Conservation (phyloP, 352 stramenopile genomes). For the Blastocystis sp. region DNA sequence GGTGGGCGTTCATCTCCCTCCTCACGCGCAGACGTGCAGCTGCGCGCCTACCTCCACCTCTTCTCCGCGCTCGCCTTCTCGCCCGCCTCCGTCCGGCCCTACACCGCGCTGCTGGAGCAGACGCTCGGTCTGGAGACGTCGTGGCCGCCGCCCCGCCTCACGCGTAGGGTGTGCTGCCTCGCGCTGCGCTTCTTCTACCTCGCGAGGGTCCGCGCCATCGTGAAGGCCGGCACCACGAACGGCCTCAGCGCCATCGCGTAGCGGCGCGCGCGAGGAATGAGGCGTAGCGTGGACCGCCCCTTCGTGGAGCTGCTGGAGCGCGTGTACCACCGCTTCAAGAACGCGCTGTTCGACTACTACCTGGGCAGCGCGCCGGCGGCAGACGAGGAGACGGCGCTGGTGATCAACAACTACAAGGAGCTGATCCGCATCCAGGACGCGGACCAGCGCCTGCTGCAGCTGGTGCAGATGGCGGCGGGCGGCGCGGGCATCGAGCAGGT, state of each 20-base stretch:
- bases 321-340: constrained; percentile 38
- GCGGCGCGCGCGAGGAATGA: background rate
- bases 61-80: background rate
- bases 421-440: constrained; percentile 57
- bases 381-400: constrained; percentile 31
- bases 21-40: constrained; percentile 26
- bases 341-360: constrained; percentile 44
- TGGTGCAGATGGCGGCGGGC: background rate
- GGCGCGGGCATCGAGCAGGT: constrained; percentile 43
- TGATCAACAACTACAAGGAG: constrained; percentile 66
- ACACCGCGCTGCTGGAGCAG: constrained; percentile 14
- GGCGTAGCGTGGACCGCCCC: background rate
- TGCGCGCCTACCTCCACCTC: constrained; percentile 29
- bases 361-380: background rate
- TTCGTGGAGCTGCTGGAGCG: constrained; percentile 2
- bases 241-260: constrained; percentile 14
- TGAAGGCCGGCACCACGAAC: background rate
- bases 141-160: background rate
- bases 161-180: constrained; percentile 35
- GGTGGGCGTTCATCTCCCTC: background rate
- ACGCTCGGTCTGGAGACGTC: constrained; percentile 42
- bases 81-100: background rate
- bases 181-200: constrained; percentile 58
- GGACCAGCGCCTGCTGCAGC: constrained; percentile 43
- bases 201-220: constrained; percentile 4